A percentile compares a stretch with the other conserved stretches of the same genome.
Evolutionary conservation across 1,284 basidiomycete species (phyloP).

Genomic region (Marasmius fiardii): DNA sequence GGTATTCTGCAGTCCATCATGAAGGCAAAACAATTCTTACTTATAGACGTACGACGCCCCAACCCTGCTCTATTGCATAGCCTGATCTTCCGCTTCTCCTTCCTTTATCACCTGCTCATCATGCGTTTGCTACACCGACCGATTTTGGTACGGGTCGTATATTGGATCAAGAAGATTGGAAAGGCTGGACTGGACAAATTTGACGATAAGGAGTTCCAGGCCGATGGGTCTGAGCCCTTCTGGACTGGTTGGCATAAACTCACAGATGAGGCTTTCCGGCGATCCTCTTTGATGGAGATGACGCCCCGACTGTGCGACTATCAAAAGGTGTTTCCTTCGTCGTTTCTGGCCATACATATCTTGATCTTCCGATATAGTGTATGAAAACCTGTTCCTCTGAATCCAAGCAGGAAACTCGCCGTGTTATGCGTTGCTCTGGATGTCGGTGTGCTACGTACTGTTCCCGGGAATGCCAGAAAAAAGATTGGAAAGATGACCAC

Average conservation of each 20-base stretch:
- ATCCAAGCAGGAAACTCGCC: not conserved
- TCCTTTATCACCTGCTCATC: not conserved
- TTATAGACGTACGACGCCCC: not conserved
- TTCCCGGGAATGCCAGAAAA: not conserved
- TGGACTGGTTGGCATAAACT: not conserved
- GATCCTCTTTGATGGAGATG: not conserved
- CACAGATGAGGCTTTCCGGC: not conserved
- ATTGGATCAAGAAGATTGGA: not conserved
- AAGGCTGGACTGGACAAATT: not conserved
- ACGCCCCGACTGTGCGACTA: not conserved
- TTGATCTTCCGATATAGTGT: not conserved
- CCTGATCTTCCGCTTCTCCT: not conserved
- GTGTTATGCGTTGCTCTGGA: not conserved
- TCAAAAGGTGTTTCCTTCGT: not conserved
- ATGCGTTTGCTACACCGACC: not conserved
- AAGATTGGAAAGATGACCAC: not conserved
- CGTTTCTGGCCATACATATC: not conserved
- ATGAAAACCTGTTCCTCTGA: not conserved
- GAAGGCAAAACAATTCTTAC: not conserved
- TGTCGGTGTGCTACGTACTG: not conserved
- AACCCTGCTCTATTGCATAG: not conserved
- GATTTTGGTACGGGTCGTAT: not conserved
- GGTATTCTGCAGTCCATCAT: not conserved
- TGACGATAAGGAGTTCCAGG: not conserved
- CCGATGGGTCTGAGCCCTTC: too few species aligned